Conservation (phyloP, 1,284 basidiomycete genomes). For the Golubevia pallescens region DNA sequence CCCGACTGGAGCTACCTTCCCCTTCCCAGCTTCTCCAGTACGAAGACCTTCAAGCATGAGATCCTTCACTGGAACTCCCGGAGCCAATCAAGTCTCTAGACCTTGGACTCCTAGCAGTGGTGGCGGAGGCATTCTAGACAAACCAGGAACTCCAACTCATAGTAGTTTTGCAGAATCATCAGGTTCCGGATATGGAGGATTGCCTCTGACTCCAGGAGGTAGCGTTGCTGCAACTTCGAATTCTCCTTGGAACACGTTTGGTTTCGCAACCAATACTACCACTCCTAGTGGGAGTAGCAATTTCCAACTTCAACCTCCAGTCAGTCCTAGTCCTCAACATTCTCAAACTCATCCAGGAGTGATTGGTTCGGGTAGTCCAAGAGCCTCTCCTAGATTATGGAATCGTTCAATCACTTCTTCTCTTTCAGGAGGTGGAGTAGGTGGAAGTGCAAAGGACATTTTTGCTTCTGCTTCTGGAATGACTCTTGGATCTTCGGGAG, state of each 20-base stretch:
- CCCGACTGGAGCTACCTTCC: slow-evolving; percentile 35
- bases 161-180: background rate
- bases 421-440: background rate
- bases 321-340: slow-evolving; percentile 12
- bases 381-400: slow-evolving; percentile 39
- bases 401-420: slow-evolving; percentile 18
- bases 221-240: background rate
- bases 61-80: slow-evolving; percentile 19
- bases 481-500: background rate
- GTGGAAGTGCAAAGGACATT: background rate
- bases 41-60: slow-evolving; percentile 34
- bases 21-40: slow-evolving; percentile 22
- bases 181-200: background rate
- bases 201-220: background rate
- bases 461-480: background rate
- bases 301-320: background rate
- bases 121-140: background rate
- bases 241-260: background rate
- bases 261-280: background rate
- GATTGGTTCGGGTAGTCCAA: slow-evolving; percentile 39
- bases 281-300: background rate
- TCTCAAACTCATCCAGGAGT: slow-evolving; percentile 33
- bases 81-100: slow-evolving; percentile 13
- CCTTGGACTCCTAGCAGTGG: slow-evolving; percentile 34
- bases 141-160: background rate